Evolutionary conservation across 1,284 basidiomycete genomes (phyloP), one percentile per base, ranked within the genome.

Genomic region (Melampsora americana): DNA sequence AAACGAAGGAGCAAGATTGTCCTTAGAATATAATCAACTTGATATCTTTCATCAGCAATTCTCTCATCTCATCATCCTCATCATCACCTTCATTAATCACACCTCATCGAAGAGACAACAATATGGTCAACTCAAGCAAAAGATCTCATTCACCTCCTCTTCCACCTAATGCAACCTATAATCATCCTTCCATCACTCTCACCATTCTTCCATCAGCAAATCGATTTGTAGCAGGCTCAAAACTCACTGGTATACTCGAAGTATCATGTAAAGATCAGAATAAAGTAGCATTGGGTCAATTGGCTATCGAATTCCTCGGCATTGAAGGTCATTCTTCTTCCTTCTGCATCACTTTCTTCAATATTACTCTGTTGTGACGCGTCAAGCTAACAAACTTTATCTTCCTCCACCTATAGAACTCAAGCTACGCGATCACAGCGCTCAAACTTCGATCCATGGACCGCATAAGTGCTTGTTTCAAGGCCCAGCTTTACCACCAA

Each of bases 381-480:
- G 20, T 62, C 62, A n/a, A 60, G 46, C 20, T 18, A 61, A 12
- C 23, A 7, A 53, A 16, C 66, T 32, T 26, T 78, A 1, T 12
- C n/a, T 28, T 32, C 9, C 46, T 30, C 50, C 62, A 35, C n/a
- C 30, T 59, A 1, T 77, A 82, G 81, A 81, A 76, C 79, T 82
- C 2, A 79, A 79, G 39, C 79, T 80, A 5, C 77, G 75, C 6
- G 79, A 80, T 56, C 79, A 81, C 71, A 80, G 79, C 9, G 79
- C 81, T 28, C 80, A 80, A 26, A 78, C 79, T 3, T 78, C 80
- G 0, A 78, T 82, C 62, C 74, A 80, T 23, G 73, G 73, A 2
- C 66, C 72, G 77, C 53, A 67, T 74, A n/a, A 79, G 77, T 32
- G 48, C 78, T 59, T 79, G 50, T 81, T 82, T 62, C 81, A 82